A percentile compares a stretch with the other conserved stretches of the same genome.
phyloP scores from a whole-genome alignment of 495 filamentous ascomycete genomes.

The Trichocladium antarcticum region DNA sequence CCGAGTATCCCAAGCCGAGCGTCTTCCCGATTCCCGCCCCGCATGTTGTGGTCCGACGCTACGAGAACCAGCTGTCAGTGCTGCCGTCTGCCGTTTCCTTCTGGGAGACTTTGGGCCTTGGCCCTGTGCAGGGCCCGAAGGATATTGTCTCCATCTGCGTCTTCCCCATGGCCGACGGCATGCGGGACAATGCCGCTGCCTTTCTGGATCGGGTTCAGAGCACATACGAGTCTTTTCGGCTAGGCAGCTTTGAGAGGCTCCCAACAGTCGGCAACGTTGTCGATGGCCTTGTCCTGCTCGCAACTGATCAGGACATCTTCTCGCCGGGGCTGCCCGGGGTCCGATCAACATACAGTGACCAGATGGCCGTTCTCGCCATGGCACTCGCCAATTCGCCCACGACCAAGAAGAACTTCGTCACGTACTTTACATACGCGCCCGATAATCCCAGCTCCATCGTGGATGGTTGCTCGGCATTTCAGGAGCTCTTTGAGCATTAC shows the following conservation, averaged over 20 bases:
- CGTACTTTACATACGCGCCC: slow-evolving; percentile 80
- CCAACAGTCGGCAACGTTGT: slow-evolving; percentile 40
- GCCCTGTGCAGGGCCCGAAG: slow-evolving; percentile 66
- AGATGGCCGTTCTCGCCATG: slow-evolving; percentile 27
- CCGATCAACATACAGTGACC: slow-evolving; percentile 20
- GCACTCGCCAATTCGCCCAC: slow-evolving; percentile 24
- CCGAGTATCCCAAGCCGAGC: slow-evolving; percentile 28
- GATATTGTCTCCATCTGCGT: slow-evolving; percentile 70
- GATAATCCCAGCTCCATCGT: slow-evolving; percentile 52
- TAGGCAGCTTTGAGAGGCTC: slow-evolving; percentile 59
- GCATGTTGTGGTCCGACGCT: slow-evolving; percentile 66
- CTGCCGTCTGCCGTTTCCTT: slow-evolving; percentile 71
- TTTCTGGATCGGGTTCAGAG: slow-evolving; percentile 64
- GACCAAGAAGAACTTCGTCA: slow-evolving; percentile 52
- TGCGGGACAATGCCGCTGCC: slow-evolving; percentile 46
- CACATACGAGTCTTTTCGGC: slow-evolving; percentile 66
- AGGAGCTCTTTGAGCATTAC: slow-evolving; percentile 62
- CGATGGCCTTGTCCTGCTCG: slow-evolving; percentile 50
- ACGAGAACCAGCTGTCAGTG: slow-evolving; percentile 61
- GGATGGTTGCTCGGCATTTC: slow-evolving; percentile 69
- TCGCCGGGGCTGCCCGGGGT: slow-evolving; percentile 23
- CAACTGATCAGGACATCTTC: slow-evolving; percentile 28
- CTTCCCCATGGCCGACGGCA: slow-evolving; percentile 52
- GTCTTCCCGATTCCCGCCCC: slow-evolving; percentile 48
- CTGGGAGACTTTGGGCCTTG: slow-evolving; percentile 83